phyloP scores from a whole-genome alignment of 257 asterid genomes.

The Nicotiana obtusifolia region DNA sequence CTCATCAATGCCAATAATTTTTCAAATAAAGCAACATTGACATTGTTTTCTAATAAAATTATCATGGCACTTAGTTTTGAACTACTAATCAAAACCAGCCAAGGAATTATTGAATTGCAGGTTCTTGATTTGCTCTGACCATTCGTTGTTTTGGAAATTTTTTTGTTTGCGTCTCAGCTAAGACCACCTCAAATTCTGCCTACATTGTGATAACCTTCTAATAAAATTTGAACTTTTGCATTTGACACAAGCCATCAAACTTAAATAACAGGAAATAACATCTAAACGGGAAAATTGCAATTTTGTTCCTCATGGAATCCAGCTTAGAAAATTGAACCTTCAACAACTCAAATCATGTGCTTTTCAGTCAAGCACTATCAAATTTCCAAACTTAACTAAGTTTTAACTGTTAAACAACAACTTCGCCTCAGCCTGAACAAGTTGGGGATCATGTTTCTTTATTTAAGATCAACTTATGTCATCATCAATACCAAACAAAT shows the following conservation, averaged over 20 bases:
- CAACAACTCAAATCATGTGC: background rate
- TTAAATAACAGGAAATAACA: background rate
- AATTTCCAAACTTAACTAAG: background rate
- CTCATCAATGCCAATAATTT: background rate
- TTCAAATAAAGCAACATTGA: background rate
- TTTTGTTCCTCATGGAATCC: background rate
- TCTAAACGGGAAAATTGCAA: background rate
- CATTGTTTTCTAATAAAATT: background rate
- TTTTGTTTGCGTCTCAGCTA: background rate
- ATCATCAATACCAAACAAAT: too few relatives aligned
- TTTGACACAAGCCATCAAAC: background rate
- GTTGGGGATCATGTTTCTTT: too few relatives aligned
- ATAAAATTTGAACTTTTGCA: background rate
- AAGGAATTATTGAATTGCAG: too few relatives aligned
- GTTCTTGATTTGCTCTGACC: too few relatives aligned
- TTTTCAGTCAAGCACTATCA: background rate
- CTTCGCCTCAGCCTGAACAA: too few relatives aligned
- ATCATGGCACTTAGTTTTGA: background rate
- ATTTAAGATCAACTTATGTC: too few relatives aligned
- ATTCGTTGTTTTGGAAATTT: background rate
- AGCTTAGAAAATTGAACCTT: background rate
- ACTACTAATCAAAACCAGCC: too few relatives aligned
- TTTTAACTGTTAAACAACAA: background rate
- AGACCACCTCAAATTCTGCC: background rate
- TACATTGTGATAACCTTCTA: background rate